A percentile compares a stretch with the other conserved stretches of the same genome.
These are phyloP conservation scores for Neoboletus brunneissimus DNA, from an alignment of 768 basidiomycete species.

Conservation along the genomic window DNA sequence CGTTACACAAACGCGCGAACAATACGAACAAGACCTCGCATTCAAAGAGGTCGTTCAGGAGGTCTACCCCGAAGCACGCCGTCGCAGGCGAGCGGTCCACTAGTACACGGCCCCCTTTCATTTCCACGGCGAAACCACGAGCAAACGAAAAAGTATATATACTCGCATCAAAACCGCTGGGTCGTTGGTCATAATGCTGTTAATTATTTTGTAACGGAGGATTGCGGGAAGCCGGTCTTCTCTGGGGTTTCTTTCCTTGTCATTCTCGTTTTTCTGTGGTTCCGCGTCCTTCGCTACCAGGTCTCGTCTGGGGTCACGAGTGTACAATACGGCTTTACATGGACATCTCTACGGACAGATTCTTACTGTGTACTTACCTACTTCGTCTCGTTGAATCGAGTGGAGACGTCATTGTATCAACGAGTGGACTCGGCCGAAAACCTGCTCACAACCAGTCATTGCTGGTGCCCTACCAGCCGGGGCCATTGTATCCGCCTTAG, in stretches of 20 bases:
- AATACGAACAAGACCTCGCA: slow-evolving; percentile 33
- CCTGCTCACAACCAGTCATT: too few species aligned
- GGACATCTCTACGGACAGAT: slow-evolving; percentile 1
- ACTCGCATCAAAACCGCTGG: neutral
- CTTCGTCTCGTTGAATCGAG: neutral
- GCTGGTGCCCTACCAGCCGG: too few species aligned
- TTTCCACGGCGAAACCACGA: neutral
- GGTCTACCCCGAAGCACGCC: slow-evolving; percentile 27
- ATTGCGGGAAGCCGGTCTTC: slow-evolving; percentile 17
- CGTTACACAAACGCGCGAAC: slow-evolving; percentile 33
- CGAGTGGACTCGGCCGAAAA: too few species aligned
- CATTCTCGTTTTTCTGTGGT: slow-evolving; percentile 4
- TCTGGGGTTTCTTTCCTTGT: neutral
- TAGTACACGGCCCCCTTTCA: neutral
- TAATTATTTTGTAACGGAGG: slow-evolving; percentile 24
- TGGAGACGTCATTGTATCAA: neutral
- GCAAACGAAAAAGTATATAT: slow-evolving; percentile 17
- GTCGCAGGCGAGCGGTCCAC: slow-evolving; percentile 14
- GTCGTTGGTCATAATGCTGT: slow-evolving; percentile 11
- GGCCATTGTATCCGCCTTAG: too few species aligned
- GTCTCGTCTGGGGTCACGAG: neutral
- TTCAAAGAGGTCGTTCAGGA: slow-evolving; percentile 31
- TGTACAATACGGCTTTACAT: slow-evolving; percentile 2
- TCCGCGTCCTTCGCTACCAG: neutral
- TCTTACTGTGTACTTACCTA: neutral